Percentiles rank a stretch among this genome's conserved stretches.
Conservation (phyloP, 2,329 filamentous ascomycete genomes). For the Fusarium kyushuense region DNA sequence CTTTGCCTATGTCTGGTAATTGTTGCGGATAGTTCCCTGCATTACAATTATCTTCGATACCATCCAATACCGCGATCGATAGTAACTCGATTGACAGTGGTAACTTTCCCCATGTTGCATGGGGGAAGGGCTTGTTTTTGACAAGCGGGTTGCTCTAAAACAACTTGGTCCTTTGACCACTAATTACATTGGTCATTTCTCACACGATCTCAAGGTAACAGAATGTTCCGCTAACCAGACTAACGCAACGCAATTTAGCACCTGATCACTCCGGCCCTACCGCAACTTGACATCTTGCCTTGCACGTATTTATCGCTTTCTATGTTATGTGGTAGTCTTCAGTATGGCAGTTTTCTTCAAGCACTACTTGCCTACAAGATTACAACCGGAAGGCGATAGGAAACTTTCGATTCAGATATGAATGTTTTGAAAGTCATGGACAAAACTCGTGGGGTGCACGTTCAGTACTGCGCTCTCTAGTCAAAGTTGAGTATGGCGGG, state of each 20-base stretch:
- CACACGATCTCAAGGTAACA: slow-evolving; percentile 34
- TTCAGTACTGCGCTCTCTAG: slow-evolving; percentile 38
- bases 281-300: neutral
- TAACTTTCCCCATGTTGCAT: slow-evolving; percentile 18
- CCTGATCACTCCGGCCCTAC: neutral
- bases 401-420: slow-evolving; percentile 5
- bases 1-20: slow-evolving; percentile 18
- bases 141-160: slow-evolving; percentile 31
- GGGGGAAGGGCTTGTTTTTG: slow-evolving; percentile 26
- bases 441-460: slow-evolving; percentile 28
- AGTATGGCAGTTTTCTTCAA: neutral
- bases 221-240: slow-evolving; percentile 23
- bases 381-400: neutral
- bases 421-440: slow-evolving; percentile 23
- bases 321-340: neutral
- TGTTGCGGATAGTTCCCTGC: slow-evolving; percentile 21
- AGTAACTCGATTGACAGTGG: slow-evolving; percentile 29
- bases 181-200: slow-evolving; percentile 24
- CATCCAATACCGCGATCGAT: slow-evolving; percentile 33
- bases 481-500: slow-evolving; percentile 40
- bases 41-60: slow-evolving; percentile 31
- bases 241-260: slow-evolving; percentile 16
- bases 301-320: neutral
- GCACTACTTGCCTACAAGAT: slow-evolving; percentile 5
- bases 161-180: slow-evolving; percentile 36